phyloP scores from a whole-genome alignment of 306 rosid genomes.

The Cicer cuneatum region DNA sequence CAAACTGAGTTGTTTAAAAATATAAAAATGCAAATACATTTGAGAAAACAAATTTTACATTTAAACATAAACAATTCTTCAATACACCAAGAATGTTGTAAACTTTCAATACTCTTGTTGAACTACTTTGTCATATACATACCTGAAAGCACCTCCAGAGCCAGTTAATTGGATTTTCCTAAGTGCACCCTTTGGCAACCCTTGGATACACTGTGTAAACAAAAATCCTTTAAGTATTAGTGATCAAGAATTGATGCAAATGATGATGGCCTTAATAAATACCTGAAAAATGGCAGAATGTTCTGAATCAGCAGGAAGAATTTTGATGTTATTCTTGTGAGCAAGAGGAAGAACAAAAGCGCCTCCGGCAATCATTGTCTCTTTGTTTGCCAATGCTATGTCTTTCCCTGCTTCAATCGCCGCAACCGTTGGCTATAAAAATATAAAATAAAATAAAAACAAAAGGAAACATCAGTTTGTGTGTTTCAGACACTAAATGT shows the following conservation, averaged over 20 bases:
- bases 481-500: too few relatives aligned
- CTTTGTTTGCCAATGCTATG: conserved; percentile 98
- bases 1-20: neutral
- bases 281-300: conserved; percentile 99
- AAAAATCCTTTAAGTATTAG: conserved; percentile 35
- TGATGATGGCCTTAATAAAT: conserved; percentile 4
- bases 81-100: conserved; percentile 6
- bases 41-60: neutral
- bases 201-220: conserved; percentile 77
- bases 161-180: conserved; percentile 84
- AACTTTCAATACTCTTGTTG: conserved; percentile 15
- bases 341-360: conserved; percentile 98
- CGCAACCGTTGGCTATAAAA: conserved; percentile 88
- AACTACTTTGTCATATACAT: conserved; percentile 21
- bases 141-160: conserved; percentile 96
- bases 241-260: conserved; percentile 16
- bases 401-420: conserved; percentile 97
- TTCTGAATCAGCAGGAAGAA: conserved; percentile 98
- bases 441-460: conserved; percentile 28
- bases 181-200: conserved; percentile 81
- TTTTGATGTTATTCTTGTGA: conserved; percentile 80
- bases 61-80: neutral
- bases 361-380: conserved; percentile 95
- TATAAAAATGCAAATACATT: conserved; percentile 13
- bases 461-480: conserved; percentile 10